These are phyloP conservation scores for Fonsecaea erecta DNA, from an alignment of 2,329 filamentous ascomycete species.

Conservation along the genomic window DNA sequence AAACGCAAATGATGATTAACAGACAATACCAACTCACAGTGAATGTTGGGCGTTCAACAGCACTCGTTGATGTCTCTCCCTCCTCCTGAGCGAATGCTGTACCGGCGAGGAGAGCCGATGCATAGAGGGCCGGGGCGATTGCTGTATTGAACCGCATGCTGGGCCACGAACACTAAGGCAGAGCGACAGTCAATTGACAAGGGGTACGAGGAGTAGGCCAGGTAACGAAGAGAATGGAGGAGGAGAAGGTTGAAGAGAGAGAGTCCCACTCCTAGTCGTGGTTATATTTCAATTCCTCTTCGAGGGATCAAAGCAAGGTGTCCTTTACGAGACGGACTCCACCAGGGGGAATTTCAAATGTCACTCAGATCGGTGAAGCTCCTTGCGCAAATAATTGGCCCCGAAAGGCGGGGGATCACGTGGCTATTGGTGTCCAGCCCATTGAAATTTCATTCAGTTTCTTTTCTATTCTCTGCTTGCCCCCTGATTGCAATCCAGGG, in stretches of 20 bases:
- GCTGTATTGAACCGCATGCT: slow-evolving; percentile 85
- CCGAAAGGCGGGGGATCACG: slow-evolving; percentile 14
- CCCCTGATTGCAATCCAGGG: background rate
- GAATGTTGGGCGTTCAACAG: slow-evolving; percentile 75
- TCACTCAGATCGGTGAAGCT: slow-evolving; percentile 19
- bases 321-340: slow-evolving; percentile 33
- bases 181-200: slow-evolving; percentile 23
- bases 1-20: background rate
- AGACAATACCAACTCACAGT: slow-evolving; percentile 67
- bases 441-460: slow-evolving; percentile 12
- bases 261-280: background rate
- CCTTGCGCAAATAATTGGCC: background rate
- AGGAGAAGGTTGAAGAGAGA: slow-evolving; percentile 20
- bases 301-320: slow-evolving; percentile 33
- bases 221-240: slow-evolving; percentile 30
- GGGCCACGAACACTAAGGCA: slow-evolving; percentile 40
- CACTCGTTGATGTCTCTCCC: slow-evolving; percentile 55
- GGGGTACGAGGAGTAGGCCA: slow-evolving; percentile 32
- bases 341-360: slow-evolving; percentile 22
- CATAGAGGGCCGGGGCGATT: slow-evolving; percentile 71
- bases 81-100: slow-evolving; percentile 71
- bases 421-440: background rate
- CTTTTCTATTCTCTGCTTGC: slow-evolving; percentile 9
- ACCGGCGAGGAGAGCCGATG: slow-evolving; percentile 69
- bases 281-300: slow-evolving; percentile 24